Evolutionary conservation across 257 asterid genomes (phyloP).

Genomic region (Nicotiana tomentosiformis): DNA sequence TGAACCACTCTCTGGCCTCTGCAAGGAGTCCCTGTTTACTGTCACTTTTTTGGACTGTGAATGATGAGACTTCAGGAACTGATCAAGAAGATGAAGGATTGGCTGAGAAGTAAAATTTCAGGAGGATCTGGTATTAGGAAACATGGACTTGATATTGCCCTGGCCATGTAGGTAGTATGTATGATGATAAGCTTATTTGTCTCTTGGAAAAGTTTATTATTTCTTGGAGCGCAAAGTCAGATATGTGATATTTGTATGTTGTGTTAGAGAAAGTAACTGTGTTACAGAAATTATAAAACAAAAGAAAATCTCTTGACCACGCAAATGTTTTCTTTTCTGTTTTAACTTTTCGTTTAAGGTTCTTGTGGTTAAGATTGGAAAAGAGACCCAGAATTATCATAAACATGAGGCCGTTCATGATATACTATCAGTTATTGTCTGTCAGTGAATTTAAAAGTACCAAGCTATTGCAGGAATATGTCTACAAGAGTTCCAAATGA

Average conservation of each 20-base stretch:
- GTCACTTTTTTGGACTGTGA: conserved; percentile 1
- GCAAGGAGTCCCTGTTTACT: conserved; percentile 1
- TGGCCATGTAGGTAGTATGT: background rate
- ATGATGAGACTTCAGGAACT: background rate
- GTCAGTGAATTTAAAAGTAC: background rate
- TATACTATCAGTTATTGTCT: background rate
- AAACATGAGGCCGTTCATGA: background rate
- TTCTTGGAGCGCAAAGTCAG: background rate
- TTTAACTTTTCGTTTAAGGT: background rate
- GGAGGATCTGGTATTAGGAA: conserved; percentile 3
- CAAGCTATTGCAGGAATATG: background rate
- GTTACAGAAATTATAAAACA: background rate
- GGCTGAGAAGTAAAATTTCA: background rate
- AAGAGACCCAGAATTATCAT: background rate
- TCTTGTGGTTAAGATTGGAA: background rate
- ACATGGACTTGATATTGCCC: background rate
- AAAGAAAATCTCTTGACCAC: background rate
- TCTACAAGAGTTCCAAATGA: background rate
- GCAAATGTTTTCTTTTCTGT: background rate
- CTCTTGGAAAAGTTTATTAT: background rate
- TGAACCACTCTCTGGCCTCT: background rate
- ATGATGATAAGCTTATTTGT: background rate
- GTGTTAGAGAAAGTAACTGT: background rate
- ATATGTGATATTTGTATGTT: background rate
- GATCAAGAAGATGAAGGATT: conserved; percentile 2